Base-by-base conservation (phyloP, 768 basidiomycete genomes). In the Amanita phalloides region DNA sequence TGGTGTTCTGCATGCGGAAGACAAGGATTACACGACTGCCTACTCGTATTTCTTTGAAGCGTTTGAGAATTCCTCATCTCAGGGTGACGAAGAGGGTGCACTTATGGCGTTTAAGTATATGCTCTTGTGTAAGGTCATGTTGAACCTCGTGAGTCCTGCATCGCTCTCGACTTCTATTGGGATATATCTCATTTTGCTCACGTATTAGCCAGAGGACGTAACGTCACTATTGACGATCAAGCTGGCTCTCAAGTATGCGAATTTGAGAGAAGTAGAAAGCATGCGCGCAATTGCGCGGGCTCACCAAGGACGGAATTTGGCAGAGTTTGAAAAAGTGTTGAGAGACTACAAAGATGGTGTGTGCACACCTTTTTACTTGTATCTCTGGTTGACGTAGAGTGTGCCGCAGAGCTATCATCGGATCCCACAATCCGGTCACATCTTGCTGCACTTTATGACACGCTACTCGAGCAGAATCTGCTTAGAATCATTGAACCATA, bases 21-120 rank as follows among this genome's bases (percentile, higher is more conserved):
- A 99, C 61, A 95, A 94, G 63, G 95, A 98, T 67, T 98, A 96
- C 66, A 94, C 80, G 53, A 99, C 95, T 0, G 95, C 84, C 20
- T 96, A 96, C 66, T 92, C 90, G 0, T 99, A 98, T 70, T 98
- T 97, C 69, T 92, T 90, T 59, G 95, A 98, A 68, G 84, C 92
- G 2, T 97, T 98, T 56, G 96, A 99, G 68, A 92, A 84, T 48
- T 72, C 92, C 57, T 80, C 81, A 38, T 65, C 81, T 1, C 86
- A 91, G 53, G 92, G 86, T 17, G 84, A 90, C 56, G 77, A 81
- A 38, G 20, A 32, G 44, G 74, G 68, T 0, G 91, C 92, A 0
- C 72, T 96, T 17, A 80, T 77, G 1, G 92, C 92, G 4, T 72
- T 99, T 57, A 98, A 99, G 68, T 98, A 99, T 67, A 96, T 98